These are phyloP conservation scores for Lichtheimia hyalospora DNA, from an alignment of 371 early-diverging fungal species.

Conservation along the genomic window DNA sequence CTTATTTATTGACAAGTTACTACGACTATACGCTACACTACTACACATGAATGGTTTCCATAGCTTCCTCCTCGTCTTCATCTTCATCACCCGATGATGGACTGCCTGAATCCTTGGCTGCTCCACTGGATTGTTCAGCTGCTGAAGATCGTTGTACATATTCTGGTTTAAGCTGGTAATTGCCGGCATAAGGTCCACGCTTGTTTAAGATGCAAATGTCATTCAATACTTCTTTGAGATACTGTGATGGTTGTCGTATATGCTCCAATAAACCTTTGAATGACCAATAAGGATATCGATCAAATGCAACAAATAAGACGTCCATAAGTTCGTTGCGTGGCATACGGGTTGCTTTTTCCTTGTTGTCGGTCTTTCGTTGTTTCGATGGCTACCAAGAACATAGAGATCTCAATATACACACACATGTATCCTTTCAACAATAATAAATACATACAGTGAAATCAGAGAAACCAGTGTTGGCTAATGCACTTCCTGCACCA, in stretches of 20 bases:
- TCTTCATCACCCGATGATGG: constrained; percentile 35
- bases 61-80: constrained; percentile 44
- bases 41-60: constrained; percentile 45
- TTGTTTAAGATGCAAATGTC: constrained; percentile 84
- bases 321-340: constrained; percentile 84
- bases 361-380: constrained; percentile 35
- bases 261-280: constrained; percentile 85
- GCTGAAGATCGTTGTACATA: constrained; percentile 55
- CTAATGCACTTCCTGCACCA: constrained; percentile 60
- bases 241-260: constrained; percentile 77
- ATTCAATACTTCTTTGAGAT: constrained; percentile 81
- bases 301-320: constrained; percentile 80
- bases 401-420: not conserved
- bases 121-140: constrained; percentile 31
- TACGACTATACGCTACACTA: not conserved
- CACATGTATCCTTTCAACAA: not conserved
- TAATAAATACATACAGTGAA: constrained; percentile 50
- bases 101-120: constrained; percentile 11
- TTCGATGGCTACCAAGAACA: constrained; percentile 28
- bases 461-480: constrained; percentile 46
- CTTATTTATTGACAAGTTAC: not conserved
- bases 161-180: constrained; percentile 87
- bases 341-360: constrained; percentile 81
- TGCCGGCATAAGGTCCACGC: constrained; percentile 80
- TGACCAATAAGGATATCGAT: constrained; percentile 79